Conservation (phyloP, 305 asterid species). For the Fraxinus angustifolia region DNA sequence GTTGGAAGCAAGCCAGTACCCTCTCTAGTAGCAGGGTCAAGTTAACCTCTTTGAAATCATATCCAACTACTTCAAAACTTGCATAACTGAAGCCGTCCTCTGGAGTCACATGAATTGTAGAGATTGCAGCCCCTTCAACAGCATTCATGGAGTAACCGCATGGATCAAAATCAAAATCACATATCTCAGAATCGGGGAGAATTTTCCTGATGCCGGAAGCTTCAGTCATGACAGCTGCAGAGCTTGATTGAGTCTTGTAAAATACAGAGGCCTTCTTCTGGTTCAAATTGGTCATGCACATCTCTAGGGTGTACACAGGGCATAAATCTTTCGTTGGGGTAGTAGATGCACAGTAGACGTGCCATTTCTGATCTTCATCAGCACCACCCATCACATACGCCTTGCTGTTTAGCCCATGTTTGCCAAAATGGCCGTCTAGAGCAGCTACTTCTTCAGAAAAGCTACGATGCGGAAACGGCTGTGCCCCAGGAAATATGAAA, state of each 20-base stretch:
- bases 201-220: slow-evolving; percentile 67
- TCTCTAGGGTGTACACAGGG: slow-evolving; percentile 60
- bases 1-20: slow-evolving; percentile 75
- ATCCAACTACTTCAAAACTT: slow-evolving; percentile 79
- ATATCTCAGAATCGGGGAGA: slow-evolving; percentile 63
- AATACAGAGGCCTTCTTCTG: slow-evolving; percentile 67
- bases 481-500: slow-evolving; percentile 76
- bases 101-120: slow-evolving; percentile 81
- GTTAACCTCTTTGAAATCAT: slow-evolving; percentile 45
- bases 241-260: slow-evolving; percentile 57
- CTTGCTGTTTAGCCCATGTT: slow-evolving; percentile 55
- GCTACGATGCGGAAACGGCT: slow-evolving; percentile 69
- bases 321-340: slow-evolving; percentile 21
- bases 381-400: slow-evolving; percentile 63
- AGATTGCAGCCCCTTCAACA: slow-evolving; percentile 61
- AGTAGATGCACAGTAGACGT: slow-evolving; percentile 61
- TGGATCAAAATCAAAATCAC: slow-evolving; percentile 82
- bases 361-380: slow-evolving; percentile 69
- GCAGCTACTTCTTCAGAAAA: slow-evolving; percentile 67
- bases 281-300: slow-evolving; percentile 93
- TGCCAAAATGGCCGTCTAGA: slow-evolving; percentile 51
- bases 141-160: slow-evolving; percentile 96
- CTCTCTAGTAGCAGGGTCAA: slow-evolving; percentile 49
- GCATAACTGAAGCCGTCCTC: slow-evolving; percentile 96
- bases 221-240: slow-evolving; percentile 64